Percentiles rank a stretch among this genome's conserved stretches.
Conservation (phyloP, 306 rosid genomes). For the Prunus mongolica region DNA sequence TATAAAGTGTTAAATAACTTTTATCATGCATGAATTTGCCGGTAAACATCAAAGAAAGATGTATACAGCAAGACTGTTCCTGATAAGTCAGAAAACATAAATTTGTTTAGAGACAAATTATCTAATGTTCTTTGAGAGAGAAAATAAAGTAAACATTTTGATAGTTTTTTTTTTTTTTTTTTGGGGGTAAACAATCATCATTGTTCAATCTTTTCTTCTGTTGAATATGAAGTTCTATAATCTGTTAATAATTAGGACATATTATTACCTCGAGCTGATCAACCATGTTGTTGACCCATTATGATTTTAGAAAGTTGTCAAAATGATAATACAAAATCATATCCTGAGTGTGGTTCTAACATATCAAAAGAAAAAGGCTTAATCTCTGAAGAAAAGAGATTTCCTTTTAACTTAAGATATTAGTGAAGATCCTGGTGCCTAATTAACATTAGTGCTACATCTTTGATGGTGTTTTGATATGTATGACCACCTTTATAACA, state of each 20-base stretch:
- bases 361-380: background rate
- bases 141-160: too few species aligned
- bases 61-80: background rate
- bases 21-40: slow-evolving; percentile 54
- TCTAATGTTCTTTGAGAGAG: background rate
- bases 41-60: slow-evolving; percentile 5
- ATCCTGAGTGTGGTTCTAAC: slow-evolving; percentile 8
- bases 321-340: slow-evolving; percentile 4
- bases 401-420: background rate
- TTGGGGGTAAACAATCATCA: background rate
- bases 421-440: slow-evolving; percentile 6
- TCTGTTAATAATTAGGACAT: background rate
- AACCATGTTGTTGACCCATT: slow-evolving; percentile 47
- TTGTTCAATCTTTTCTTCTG: background rate
- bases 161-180: background rate
- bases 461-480: slow-evolving; percentile 5
- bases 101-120: background rate
- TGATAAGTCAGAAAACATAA: background rate
- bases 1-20: slow-evolving; percentile 17
- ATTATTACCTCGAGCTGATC: slow-evolving; percentile 62
- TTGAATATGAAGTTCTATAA: background rate
- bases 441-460: background rate
- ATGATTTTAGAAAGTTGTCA: slow-evolving; percentile 18
- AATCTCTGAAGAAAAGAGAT: slow-evolving; percentile 7
- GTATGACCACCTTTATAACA: slow-evolving; percentile 13